Evolutionary conservation across 108 stramenopile species (phyloP).

Genomic region (Hondaea fermentalgiana): DNA sequence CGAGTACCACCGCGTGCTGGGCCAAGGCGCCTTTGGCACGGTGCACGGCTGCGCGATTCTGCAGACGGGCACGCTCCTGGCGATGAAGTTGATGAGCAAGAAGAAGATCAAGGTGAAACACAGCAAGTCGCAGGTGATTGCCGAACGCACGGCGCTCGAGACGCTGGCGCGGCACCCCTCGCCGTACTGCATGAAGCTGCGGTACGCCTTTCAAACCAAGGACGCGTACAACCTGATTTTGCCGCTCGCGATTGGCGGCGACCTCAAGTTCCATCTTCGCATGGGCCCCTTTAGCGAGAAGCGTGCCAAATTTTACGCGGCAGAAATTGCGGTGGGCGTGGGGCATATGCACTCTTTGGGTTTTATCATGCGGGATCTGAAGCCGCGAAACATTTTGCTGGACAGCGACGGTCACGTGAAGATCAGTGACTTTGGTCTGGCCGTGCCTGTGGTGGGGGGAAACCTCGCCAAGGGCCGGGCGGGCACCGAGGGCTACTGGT

Average conservation of each 20-base stretch:
- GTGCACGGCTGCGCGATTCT: neutral
- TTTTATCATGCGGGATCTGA: constrained; percentile 49
- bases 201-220: constrained; percentile 48
- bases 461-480: neutral
- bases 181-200: constrained; percentile 41
- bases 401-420: constrained; percentile 43
- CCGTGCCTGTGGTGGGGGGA: neutral
- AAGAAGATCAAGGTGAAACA: neutral
- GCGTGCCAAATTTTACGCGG: constrained; percentile 38
- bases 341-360: constrained; percentile 43
- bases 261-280: constrained; percentile 22
- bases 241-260: constrained; percentile 39
- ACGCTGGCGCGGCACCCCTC: constrained; percentile 34
- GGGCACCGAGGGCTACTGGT: constrained; percentile 41
- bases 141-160: neutral
- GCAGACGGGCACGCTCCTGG: neutral
- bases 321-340: constrained; percentile 42
- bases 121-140: neutral
- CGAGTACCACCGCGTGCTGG: constrained; percentile 15
- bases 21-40: neutral
- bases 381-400: constrained; percentile 50
- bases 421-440: constrained; percentile 43
- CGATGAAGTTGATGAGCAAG: constrained; percentile 33
- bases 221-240: constrained; percentile 38
- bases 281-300: constrained; percentile 27